phyloP scores from a whole-genome alignment of 306 rosid species.

The Lithocarpus polystachyus region DNA sequence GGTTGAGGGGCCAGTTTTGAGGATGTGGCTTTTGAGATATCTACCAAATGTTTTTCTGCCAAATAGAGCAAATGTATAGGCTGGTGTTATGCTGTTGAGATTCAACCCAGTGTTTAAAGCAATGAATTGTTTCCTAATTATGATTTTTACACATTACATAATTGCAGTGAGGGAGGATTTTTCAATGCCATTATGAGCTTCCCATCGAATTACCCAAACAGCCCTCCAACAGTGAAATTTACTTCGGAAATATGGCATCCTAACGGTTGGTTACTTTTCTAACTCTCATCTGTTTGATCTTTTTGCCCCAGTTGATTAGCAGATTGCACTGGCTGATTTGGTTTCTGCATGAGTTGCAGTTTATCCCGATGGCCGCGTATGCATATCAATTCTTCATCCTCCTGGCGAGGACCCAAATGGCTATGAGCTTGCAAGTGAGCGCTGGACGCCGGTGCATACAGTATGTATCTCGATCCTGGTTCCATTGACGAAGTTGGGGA shows the following conservation, averaged over 20 bases:
- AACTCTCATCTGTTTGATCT: background rate
- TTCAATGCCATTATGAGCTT: constrained; percentile 96
- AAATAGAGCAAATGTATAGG: background rate
- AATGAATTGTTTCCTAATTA: background rate
- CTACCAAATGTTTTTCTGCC: background rate
- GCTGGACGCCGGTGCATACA: constrained; percentile 98
- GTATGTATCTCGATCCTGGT: constrained; percentile 32
- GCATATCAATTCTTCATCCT: constrained; percentile 97
- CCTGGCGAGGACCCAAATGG: constrained; percentile 99
- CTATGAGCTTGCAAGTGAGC: constrained; percentile 97
- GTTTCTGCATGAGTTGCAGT: constrained; percentile 46
- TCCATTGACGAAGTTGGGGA: background rate
- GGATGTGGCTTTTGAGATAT: background rate
- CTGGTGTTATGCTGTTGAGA: background rate
- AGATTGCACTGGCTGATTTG: constrained; percentile 7
- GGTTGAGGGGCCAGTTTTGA: background rate
- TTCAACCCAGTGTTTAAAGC: background rate
- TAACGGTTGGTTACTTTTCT: constrained; percentile 54
- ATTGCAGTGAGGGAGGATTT: constrained; percentile 88
- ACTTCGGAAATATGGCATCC: constrained; percentile 95
- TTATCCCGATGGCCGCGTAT: constrained; percentile 97
- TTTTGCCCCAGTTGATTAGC: constrained; percentile 1
- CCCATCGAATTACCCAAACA: constrained; percentile 89
- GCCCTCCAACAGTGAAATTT: constrained; percentile 92
- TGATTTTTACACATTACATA: constrained; percentile 4